Evolutionary conservation across 2,329 filamentous ascomycete genomes (phyloP).

Genomic region (Helminthosporium solani): DNA sequence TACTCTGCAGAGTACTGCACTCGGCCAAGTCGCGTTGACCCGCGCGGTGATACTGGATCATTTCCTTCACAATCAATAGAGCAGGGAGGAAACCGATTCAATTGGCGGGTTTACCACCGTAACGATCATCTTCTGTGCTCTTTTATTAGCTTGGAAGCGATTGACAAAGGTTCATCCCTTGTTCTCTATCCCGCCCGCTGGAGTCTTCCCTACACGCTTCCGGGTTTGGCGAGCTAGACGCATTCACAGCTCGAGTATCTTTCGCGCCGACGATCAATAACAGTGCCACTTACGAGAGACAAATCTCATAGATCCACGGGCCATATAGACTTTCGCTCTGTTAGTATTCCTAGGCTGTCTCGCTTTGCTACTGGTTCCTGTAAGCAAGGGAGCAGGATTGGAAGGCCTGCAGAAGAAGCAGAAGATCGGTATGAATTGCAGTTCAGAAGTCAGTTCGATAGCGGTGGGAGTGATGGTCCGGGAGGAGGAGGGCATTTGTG

Average conservation of each 20-base stretch:
- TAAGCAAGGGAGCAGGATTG: conserved; percentile 72
- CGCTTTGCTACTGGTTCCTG: conserved; percentile 70
- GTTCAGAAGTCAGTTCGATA: conserved; percentile 18
- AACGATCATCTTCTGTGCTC: conserved; percentile 52
- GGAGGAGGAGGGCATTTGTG: neutral
- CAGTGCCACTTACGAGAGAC: conserved; percentile 53
- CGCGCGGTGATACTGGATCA: conserved; percentile 82
- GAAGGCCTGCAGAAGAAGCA: conserved; percentile 68
- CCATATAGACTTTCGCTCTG: conserved; percentile 75
- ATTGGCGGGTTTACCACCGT: conserved; percentile 54
- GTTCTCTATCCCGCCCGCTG: conserved; percentile 54
- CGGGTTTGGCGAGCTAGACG: conserved; percentile 51
- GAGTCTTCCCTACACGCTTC: conserved; percentile 54
- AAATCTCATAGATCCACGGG: conserved; percentile 68
- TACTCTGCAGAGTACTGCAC: conserved; percentile 69
- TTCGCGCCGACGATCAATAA: conserved; percentile 55
- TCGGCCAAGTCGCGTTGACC: conserved; percentile 77
- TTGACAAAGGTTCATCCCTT: conserved; percentile 47
- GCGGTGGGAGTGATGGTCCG: conserved; percentile 1
- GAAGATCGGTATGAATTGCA: conserved; percentile 44
- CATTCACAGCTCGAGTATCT: conserved; percentile 53
- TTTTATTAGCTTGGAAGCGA: conserved; percentile 51
- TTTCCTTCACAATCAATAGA: conserved; percentile 71
- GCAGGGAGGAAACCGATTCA: conserved; percentile 78
- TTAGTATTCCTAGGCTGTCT: conserved; percentile 76